Percentiles rank a stretch among this genome's conserved stretches.
Conservation (phyloP, 345 rosid species). For the Ceriops tagal region DNA sequence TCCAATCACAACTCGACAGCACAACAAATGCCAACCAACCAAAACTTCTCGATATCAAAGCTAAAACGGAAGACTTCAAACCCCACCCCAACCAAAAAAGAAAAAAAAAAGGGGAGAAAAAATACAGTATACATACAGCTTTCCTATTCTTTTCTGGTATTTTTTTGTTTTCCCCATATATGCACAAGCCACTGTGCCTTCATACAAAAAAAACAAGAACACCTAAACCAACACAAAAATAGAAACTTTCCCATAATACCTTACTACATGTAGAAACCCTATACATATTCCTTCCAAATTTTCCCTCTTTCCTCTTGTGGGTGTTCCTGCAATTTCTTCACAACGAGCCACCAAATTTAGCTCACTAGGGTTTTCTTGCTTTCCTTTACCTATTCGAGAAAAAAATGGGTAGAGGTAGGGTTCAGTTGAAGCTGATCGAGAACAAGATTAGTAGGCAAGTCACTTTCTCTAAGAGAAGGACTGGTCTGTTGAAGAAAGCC, state of each 20-base stretch:
- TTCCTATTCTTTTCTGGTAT: background rate
- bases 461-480: constrained; percentile 80
- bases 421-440: constrained; percentile 83
- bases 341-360: background rate
- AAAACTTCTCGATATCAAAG: background rate
- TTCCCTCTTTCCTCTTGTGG: background rate
- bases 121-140: background rate
- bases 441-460: constrained; percentile 89
- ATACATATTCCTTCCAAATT: constrained; percentile 1
- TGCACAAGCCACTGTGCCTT: background rate
- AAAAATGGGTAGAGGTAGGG: constrained; percentile 87
- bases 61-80: too few species aligned
- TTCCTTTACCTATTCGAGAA: background rate
- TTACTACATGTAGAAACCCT: background rate
- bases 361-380: constrained; percentile 26
- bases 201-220: background rate
- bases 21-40: background rate
- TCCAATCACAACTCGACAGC: constrained; percentile 39
- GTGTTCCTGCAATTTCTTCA: background rate
- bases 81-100: background rate
- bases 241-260: constrained; percentile 29
- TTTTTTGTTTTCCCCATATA: background rate
- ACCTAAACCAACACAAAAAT: constrained; percentile 22
- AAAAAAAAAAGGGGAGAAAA: background rate
- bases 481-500: constrained; percentile 78